Base-by-base conservation (phyloP, 345 rosid species). In the Crucihimalaya himalaica region DNA sequence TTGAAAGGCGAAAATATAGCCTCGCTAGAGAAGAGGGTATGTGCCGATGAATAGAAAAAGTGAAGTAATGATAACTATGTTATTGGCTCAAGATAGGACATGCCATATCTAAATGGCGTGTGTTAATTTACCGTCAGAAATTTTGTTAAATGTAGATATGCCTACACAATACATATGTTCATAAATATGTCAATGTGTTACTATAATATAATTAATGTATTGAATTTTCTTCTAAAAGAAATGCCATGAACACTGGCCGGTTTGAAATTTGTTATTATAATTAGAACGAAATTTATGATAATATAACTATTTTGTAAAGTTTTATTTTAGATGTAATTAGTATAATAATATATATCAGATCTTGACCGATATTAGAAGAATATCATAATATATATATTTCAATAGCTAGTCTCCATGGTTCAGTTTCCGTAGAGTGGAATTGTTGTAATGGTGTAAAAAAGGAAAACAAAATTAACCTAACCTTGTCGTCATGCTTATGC, bases 401-500 rank as follows among this genome's bases (percentile, higher is more conserved):
- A 60, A 37, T 1, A 14, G 12, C 20, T 14, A 23, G 15, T 14
- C 21, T 40, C 19, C 31, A 39, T 39, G 50, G 32, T 42, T 25
- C n/a, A 58, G 1, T 15, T 57, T 56, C 19, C 4, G 21, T 15
- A 35, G 16, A 48, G 3, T 37, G 56, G 14, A 14, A 32, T 25
- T 48, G 31, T 50, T 25, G 40, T 40, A 68, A 42, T 65, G 18
- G 19, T 64, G 20, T 32, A 8, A 20, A 32, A 50, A 40, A 21
- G 11, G 23, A 2, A 39, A 51, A 6, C 2, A 54, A 7, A 8
- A 39, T 18, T 45, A 43, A 5, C 1, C 31, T 27, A 62, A 72
- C 18, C 25, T 27, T 63, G 66, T 74, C 68, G 73, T 74, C 78
- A 74, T 43, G 73, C 73, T 74, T 74, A 67, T 74, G 73, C 73